Conservation (phyloP, 2,329 filamentous ascomycete genomes). For the Claviceps maximensis region DNA sequence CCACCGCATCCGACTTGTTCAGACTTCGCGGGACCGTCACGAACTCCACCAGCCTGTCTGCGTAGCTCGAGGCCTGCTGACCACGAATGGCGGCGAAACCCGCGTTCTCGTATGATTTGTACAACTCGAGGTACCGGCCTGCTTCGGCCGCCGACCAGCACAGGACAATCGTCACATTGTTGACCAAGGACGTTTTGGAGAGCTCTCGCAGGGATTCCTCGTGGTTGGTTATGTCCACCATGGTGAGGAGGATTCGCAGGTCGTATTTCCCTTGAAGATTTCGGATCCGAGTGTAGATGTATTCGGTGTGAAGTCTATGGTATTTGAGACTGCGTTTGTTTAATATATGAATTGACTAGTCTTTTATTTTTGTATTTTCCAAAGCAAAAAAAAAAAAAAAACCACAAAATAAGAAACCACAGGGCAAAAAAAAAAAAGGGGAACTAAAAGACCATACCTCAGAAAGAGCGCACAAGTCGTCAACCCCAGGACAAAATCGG, state of each 20-base stretch:
- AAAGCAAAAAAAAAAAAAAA: too few species aligned
- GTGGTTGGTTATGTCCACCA: conserved; percentile 93
- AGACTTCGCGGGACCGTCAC: conserved; percentile 79
- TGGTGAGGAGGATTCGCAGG: conserved; percentile 71
- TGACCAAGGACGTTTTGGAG: conserved; percentile 82
- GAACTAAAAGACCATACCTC: conserved; percentile 26
- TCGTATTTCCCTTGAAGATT: conserved; percentile 75
- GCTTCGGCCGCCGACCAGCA: conserved; percentile 94
- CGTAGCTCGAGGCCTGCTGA: conserved; percentile 70
- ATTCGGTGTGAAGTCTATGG: conserved; percentile 92
- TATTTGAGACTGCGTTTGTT: conserved; percentile 60
- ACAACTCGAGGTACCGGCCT: conserved; percentile 84
- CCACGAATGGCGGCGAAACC: conserved; percentile 69
- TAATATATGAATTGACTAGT: not conserved
- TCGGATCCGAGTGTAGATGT: conserved; percentile 88
- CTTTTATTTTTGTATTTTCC: too few species aligned
- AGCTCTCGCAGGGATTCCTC: conserved; percentile 82
- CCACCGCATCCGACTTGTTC: conserved; percentile 89
- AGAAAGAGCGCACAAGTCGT: conserved; percentile 89
- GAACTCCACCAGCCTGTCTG: conserved; percentile 81
- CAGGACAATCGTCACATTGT: conserved; percentile 81
- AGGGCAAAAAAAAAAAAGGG: too few species aligned
- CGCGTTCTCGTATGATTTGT: conserved; percentile 88
- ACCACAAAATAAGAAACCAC: not conserved
- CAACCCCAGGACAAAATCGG: conserved; percentile 77